Base-by-base conservation (phyloP, 345 rosid species). In the Draba incana region DNA sequence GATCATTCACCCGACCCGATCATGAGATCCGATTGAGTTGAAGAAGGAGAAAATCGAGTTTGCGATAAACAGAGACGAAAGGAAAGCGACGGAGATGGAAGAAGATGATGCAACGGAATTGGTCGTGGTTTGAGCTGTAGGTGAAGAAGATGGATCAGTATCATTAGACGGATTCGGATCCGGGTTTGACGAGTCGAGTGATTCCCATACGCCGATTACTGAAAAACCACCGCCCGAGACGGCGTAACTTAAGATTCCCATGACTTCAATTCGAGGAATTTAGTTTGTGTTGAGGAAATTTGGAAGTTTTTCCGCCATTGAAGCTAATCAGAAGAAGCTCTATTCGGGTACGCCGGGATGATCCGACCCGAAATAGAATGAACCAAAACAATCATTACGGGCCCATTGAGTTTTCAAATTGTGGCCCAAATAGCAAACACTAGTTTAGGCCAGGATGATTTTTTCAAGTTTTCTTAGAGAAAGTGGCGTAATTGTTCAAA, bases 1-100 rank as follows among this genome's bases (percentile, higher is more conserved):
- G 30, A 86, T 78, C 71, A 75, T 81, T 2, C 82, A 84, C 15
- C 97, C 97, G 58, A 94, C 80, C 64, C 84, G 71, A 68, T 94
- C 95, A 0, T 39, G 51, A 6, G 86, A 79, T 52, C 58, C 47
- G 70, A 81, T 12, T 23, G 97, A 90, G 60, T 75, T 70, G 61
- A 86, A 78, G 57, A 83, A 49, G 12, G 97, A 86, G 67, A 80
- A 62, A 35, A 88, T 55, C 5, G 97, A 80, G 80, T 88, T 83
- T 10, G 75, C 35, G 12, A 83, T 60, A 46, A 82, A 79, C 66
- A 86, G 79, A 66, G 78, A 55, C 8, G 97, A 85, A 63, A 92
- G 57, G 35, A 78, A 35, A 35, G 83, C 60, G 14, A 75, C 68
- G 45, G 72, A 27, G 15, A 75, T 44, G n/a, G 74, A 38, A 25